phyloP scores from a whole-genome alignment of 805 yeast genomes.

The Yarrowia sp. region DNA sequence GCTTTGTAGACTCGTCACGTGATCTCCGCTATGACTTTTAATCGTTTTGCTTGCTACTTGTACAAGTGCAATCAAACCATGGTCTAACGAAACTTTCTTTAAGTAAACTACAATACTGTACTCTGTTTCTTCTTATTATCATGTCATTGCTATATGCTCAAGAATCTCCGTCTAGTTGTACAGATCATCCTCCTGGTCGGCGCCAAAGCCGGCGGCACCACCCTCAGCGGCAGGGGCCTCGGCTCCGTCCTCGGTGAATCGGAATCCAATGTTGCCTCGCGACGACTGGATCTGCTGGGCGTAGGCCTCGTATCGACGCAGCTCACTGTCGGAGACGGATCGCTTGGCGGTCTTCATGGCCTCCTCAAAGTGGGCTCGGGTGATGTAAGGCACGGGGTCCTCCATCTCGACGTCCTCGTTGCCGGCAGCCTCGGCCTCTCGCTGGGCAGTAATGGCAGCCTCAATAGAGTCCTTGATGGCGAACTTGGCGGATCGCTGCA shows the following conservation, averaged over 20 bases:
- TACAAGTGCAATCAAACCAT: not conserved
- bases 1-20: too few species aligned
- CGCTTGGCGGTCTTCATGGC: slow-evolving; percentile 99
- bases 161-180: slow-evolving; percentile 45
- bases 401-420: slow-evolving; percentile 63
- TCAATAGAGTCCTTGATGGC: slow-evolving; percentile 98
- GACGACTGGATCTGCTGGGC: slow-evolving; percentile 95
- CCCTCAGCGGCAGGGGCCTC: slow-evolving; percentile 42
- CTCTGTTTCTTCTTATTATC: not conserved
- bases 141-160: slow-evolving; percentile 3
- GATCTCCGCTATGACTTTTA: too few species aligned
- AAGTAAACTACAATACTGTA: too few species aligned
- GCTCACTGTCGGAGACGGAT: slow-evolving; percentile 93
- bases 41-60: not conserved
- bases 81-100: too few species aligned
- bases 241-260: slow-evolving; percentile 59
- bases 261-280: slow-evolving; percentile 91
- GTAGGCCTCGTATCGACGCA: slow-evolving; percentile 97
- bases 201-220: slow-evolving; percentile 50
- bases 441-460: slow-evolving; percentile 54
- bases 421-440: slow-evolving; percentile 44
- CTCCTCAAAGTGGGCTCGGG: slow-evolving; percentile 93
- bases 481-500: slow-evolving; percentile 97
- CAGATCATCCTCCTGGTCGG: slow-evolving; percentile 60
- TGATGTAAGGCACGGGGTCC: slow-evolving; percentile 94